Evolutionary conservation across 2,329 filamentous ascomycete genomes (phyloP), one percentile per base, ranked within the genome.

Genomic region (Penicillium sp.): DNA sequence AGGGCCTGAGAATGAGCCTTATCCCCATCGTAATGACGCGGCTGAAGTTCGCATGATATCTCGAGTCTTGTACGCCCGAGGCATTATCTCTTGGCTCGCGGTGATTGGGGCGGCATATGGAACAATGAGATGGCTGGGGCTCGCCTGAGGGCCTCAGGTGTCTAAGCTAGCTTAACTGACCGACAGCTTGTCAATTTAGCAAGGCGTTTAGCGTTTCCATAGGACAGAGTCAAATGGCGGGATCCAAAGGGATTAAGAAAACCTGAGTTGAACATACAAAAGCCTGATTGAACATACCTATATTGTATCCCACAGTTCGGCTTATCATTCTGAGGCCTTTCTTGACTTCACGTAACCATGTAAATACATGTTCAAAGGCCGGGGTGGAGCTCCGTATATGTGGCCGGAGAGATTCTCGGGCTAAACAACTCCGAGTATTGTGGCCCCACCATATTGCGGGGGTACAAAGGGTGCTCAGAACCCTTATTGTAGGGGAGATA

Each of bases 11-110:
- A 37, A 52, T 24, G 56, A 55, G 33, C 41, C 41, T 8, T 58
- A 51, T 29, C 56, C 56, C n/a, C 56, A 45, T 39, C 47, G 41
- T 8, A 58, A 58, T 19, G 56, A 58, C 45, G 56, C 56, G 19
- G 31, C 56, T 21, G 47, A 58, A 21, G n/a, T 58, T 16, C 52
- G 48, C 3, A 58, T 51, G 47, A n/a, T 58, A 9, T 5, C 4
- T 14, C 19, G 48, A 4, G 44, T 58, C 31, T 35, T 58, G 7
- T 55, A 58, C 39, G 48, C 47, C 37, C 56, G 56, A 10, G 56
- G 56, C 16, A 19, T 35, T 14, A 27, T 58, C 31, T 58, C 56
- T 27, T 58, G 56, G 56, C 41, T 58, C 8, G 47, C 16, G 6
- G 33, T 55, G 21, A 48, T 33, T 22, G 52, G 47, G 8, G 47